These are phyloP conservation scores for Aureobasidium lini DNA, from an alignment of 2,329 filamentous ascomycete species.

Conservation along the genomic window DNA sequence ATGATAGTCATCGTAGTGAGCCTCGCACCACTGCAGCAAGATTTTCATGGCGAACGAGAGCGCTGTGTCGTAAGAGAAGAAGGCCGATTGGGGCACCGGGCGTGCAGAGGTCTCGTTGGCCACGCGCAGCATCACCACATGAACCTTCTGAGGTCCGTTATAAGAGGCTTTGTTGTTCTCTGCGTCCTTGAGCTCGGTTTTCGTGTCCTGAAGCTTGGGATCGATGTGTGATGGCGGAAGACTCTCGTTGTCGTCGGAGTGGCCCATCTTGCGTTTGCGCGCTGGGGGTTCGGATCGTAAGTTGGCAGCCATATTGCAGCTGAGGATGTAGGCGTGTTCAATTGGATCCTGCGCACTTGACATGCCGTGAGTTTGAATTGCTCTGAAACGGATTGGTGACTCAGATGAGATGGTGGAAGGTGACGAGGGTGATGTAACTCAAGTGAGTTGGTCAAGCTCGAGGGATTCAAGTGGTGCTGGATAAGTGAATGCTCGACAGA, in stretches of 20 bases:
- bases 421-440: neutral
- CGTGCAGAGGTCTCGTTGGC: neutral
- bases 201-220: neutral
- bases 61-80: neutral
- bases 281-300: neutral
- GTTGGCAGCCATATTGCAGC: neutral
- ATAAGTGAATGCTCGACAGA: neutral
- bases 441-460: too few species aligned
- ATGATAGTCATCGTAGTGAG: neutral
- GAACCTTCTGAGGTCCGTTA: neutral
- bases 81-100: slow-evolving; percentile 3
- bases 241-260: neutral
- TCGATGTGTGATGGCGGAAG: neutral
- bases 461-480: neutral
- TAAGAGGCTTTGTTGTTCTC: neutral
- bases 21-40: slow-evolving; percentile 3
- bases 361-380: neutral
- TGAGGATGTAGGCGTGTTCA: neutral
- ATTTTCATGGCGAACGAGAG: neutral
- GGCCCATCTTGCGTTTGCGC: neutral
- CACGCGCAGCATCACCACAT: neutral
- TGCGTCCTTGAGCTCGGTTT: neutral
- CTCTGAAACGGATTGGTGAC: neutral
- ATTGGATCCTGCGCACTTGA: neutral
- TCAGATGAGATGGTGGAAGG: neutral